Evolutionary conservation across 169 alveolate genomes (phyloP).

Genomic region (Plasmodium ovale): DNA sequence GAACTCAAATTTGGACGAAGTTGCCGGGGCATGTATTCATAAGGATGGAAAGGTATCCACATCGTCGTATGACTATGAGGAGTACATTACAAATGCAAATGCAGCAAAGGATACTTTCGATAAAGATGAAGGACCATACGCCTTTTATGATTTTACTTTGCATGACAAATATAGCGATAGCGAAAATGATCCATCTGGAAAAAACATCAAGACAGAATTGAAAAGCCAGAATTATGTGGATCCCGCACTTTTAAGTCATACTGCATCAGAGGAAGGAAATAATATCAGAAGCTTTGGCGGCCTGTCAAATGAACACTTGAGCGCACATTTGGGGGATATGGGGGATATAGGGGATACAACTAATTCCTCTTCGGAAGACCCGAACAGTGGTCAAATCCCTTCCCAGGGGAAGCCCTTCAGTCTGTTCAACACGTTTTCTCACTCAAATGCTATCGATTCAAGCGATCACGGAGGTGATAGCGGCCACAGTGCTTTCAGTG

Average conservation of each 20-base stretch:
- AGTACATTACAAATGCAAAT: slow-evolving; percentile 1
- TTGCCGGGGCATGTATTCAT: background rate
- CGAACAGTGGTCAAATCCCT: too few species aligned
- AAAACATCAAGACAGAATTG: background rate
- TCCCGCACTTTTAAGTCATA: background rate
- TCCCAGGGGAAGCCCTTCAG: too few species aligned
- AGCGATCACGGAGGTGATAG: too few species aligned
- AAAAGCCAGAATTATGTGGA: background rate
- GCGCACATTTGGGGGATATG: background rate
- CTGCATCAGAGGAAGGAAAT: too few species aligned
- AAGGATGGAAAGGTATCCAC: slow-evolving; percentile 1
- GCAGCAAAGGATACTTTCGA: background rate
- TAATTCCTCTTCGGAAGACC: too few species aligned
- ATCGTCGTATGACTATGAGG: background rate
- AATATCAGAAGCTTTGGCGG: too few species aligned
- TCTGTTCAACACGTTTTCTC: too few species aligned
- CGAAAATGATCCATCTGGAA: background rate
- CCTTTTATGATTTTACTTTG: slow-evolving; percentile 1
- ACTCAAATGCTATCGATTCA: too few species aligned
- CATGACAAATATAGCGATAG: slow-evolving; percentile 13
- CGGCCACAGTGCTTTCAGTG: too few species aligned
- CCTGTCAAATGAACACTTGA: background rate
- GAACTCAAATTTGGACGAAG: background rate
- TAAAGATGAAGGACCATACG: background rate
- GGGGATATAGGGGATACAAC: too few species aligned